These are phyloP conservation scores for Phytophthora crassamura DNA, from an alignment of 352 stramenopile genomes.

Conservation along the genomic window DNA sequence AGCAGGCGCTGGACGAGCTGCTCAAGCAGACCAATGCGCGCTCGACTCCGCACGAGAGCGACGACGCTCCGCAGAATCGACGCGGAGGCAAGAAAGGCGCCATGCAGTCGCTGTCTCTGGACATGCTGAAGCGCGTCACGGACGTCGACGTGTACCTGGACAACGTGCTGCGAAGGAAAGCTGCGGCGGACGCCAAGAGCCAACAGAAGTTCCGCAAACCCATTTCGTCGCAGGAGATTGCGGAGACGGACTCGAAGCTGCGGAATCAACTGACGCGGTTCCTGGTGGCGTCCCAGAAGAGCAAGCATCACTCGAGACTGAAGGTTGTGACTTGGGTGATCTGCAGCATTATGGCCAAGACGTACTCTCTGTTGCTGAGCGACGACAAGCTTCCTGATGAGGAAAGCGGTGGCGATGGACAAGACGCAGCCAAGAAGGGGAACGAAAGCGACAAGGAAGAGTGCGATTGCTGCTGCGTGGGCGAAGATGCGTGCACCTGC, in stretches of 20 bases:
- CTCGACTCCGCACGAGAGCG: slow-evolving; percentile 16
- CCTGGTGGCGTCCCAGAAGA: slow-evolving; percentile 72
- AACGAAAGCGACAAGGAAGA: slow-evolving; percentile 67
- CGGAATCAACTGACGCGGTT: slow-evolving; percentile 84
- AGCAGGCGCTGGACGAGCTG: slow-evolving; percentile 72
- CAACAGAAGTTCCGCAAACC: slow-evolving; percentile 37
- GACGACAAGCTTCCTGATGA: slow-evolving; percentile 73
- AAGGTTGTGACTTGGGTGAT: slow-evolving; percentile 90
- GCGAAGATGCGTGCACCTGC: slow-evolving; percentile 62
- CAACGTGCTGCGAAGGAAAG: slow-evolving; percentile 75
- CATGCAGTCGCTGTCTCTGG: slow-evolving; percentile 74
- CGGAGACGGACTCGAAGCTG: slow-evolving; percentile 77
- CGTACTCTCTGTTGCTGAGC: slow-evolving; percentile 71
- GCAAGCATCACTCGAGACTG: slow-evolving; percentile 79
- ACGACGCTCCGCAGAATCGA: slow-evolving; percentile 23
- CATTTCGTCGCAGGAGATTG: slow-evolving; percentile 78
- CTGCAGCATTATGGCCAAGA: slow-evolving; percentile 87
- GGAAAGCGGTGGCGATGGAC: slow-evolving; percentile 6
- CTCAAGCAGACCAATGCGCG: slow-evolving; percentile 45
- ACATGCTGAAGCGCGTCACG: slow-evolving; percentile 84
- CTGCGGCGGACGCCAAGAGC: slow-evolving; percentile 38
- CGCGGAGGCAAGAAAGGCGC: slow-evolving; percentile 26
- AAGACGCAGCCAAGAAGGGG: slow-evolving; percentile 12
- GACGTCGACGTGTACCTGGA: slow-evolving; percentile 87
- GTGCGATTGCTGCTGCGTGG: slow-evolving; percentile 80